phyloP scores from a whole-genome alignment of 371 early-diverging fungal genomes.

The Synchytrium microbalum region DNA sequence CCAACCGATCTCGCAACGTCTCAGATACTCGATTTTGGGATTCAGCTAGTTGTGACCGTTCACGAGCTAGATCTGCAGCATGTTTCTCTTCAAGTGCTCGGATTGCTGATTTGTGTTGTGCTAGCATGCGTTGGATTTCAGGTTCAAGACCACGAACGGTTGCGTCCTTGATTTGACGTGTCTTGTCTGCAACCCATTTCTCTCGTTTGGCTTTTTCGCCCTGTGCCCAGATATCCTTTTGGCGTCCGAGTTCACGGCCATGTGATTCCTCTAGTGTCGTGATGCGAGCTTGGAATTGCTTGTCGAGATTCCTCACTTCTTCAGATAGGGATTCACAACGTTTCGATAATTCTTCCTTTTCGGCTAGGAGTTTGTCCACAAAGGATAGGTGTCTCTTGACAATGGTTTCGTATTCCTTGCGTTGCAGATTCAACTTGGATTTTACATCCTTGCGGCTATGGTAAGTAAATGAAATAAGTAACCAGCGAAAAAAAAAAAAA shows the following conservation, averaged over 20 bases:
- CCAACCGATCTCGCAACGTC: constrained; percentile 26
- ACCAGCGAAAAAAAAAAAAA: constrained; percentile 5
- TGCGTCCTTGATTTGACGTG: constrained; percentile 44
- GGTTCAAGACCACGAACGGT: constrained; percentile 49
- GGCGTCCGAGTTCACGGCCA: constrained; percentile 31
- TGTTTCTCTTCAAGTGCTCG: constrained; percentile 31
- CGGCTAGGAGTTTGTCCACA: constrained; percentile 40
- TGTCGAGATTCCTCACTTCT: constrained; percentile 35
- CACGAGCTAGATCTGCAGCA: constrained; percentile 24
- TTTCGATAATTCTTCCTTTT: constrained; percentile 42
- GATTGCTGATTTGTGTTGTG: constrained; percentile 38
- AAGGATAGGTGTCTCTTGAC: constrained; percentile 42
- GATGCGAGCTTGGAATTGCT: constrained; percentile 32
- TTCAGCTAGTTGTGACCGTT: constrained; percentile 79
- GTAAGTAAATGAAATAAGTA: constrained; percentile 1
- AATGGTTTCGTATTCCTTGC: constrained; percentile 45
- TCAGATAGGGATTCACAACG: constrained; percentile 31
- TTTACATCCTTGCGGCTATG: constrained; percentile 16
- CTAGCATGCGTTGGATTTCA: constrained; percentile 45
- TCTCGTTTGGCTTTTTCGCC: constrained; percentile 45
- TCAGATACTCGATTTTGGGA: constrained; percentile 60
- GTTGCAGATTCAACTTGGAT: constrained; percentile 38
- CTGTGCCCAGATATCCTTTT: constrained; percentile 38
- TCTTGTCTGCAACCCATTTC: constrained; percentile 43
- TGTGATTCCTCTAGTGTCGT: constrained; percentile 31